Base-by-base conservation (phyloP, 257 asterid genomes). In the Fraxinus excelsior region DNA sequence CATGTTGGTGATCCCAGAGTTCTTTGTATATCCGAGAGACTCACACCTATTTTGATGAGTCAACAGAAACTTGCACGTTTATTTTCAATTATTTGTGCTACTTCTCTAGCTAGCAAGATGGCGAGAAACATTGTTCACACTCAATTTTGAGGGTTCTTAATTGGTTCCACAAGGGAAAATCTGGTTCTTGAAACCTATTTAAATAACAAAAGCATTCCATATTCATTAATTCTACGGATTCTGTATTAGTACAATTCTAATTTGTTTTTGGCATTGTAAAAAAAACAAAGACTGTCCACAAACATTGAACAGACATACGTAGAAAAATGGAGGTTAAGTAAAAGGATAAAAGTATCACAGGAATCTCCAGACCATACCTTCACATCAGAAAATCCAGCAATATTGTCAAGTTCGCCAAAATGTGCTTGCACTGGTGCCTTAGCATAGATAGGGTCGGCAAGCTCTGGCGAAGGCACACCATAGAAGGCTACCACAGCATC, bases 401-500 rank as follows among this genome's bases (percentile, higher is more conserved):
- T 11, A 76, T 60, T 80, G 80, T 96, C 98, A 29, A 80, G 90
- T 83, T 96, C 97, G 14, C 99, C 98, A 78, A 96, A 96, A 85
- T 96, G 99, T 74, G 98, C 99, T 84, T 96, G 99, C 75, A 93
- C 92, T 9, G 98, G 99, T 34, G 91, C 96, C 85, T 89, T 93
- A 70, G 98, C 94, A 56, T 91, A 79, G 74, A 77, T 81, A 66
- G 97, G 97, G 83, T 96, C 97, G 0, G 97, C 97, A 79, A 96
- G 97, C 81, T 88, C 84, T 14, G 97, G 79, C 31, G 99, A 87
- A 74, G 98, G 98, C 72, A 93, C 97, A 66, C 99, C 99, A 75
- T 96, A 96, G 80, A 96, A 96, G 80, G 91, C 92, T 65, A 88
- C 97, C 79, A 88, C 98, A 25, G 96, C 97, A 79, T 93, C 97